Evolutionary conservation across 441 rosid species (phyloP), one percentile per base, ranked within the genome.

Genomic region (Erodium trifolium): DNA sequence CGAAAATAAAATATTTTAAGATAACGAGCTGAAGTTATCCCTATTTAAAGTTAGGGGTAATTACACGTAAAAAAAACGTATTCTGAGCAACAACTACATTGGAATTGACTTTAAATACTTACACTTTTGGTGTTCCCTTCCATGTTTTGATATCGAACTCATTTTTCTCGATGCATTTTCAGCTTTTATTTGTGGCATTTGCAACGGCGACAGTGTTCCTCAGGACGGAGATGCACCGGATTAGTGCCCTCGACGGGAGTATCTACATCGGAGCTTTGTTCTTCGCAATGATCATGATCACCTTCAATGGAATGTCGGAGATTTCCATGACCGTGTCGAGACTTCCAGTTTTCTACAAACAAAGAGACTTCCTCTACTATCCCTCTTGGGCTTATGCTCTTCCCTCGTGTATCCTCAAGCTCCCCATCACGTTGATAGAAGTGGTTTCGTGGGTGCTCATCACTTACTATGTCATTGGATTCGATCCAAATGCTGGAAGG

Each of bases 271-370:
- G 98, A 6, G 90, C 94, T 62, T 70, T 87, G 73, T 92, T 83
- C 84, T 82, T 85, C 67, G 13, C 77, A 12, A 9, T 84, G 27
- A 60, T 75, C 70, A 76, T 81, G 73, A 63, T 84, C 64, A 85
- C 84, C 91, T 88, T 87, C 67, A 86, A 86, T 69, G 94, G 94
- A 5, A 72, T 84, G 85, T 64, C 88, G 2, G 96, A 92, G 76
- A 78, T 92, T n/a, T 76, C 90, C 35, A 77, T 92, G 91, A 82
- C 94, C 41, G 81, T 92, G 53, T 78, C 71, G 57, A 88, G 87
- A 70, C 98, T 92, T 76, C 94, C 91, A 29, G 90, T 92, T 62
- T 89, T 92, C 66, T 92, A 83, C 88, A 92, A 90, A 78, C 98
- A 92, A 73, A 82, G 98, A 27, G 90, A 87, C 68, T 78, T 82